Base-by-base conservation (phyloP, 257 asterid species). In the Galeopsis tetrahit region DNA sequence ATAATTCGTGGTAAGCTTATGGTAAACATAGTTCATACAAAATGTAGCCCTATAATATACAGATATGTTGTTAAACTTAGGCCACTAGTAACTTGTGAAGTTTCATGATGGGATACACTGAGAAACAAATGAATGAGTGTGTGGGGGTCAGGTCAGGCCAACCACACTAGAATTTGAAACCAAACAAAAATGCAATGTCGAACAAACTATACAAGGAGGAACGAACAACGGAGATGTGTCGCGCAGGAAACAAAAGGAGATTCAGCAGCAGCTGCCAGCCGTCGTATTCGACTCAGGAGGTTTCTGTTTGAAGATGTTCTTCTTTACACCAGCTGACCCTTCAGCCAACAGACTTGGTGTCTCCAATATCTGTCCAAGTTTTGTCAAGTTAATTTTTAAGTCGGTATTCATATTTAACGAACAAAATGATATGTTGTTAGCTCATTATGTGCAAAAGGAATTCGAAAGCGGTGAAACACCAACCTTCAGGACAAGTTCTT, bases 261-360 rank as follows among this genome's bases (percentile, higher is more conserved):
- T 64, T 93, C 84, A 95, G 86, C 99, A 95, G 84, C 99, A 90
- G 68, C 92, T 78, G 75, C 95, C 74, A n/a, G 95, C 60, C 35
- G 97, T 75, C 31, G 89, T 88, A 78, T 83, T 91, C 1, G 87
- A 13, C 71, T 85, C 95, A 0, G 93, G 88, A 43, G 96, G 92
- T 78, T 88, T 92, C 90, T 95, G 97, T 81, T 82, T 95, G 81
- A 95, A 90, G 75, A 95, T 95, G 88, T 95, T 95, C 86, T 78
- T 90, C 76, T 81, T 92, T 33, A 76, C 86, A 9, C 90, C 91
- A 13, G 89, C 81, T 31, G 94, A 85, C 65, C 97, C 96, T 77
- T 90, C 97, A 2, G 90, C 90, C 83, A 92, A 75, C 35, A 95
- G 97, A 76, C 90, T 84, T 6, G 98, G 99, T 1, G 95, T 91